Percentiles rank a stretch among this genome's conserved stretches.
Evolutionary conservation across 192 early-diverging fungal species (phyloP).

Genomic region (Umbelopsis isabellina): DNA sequence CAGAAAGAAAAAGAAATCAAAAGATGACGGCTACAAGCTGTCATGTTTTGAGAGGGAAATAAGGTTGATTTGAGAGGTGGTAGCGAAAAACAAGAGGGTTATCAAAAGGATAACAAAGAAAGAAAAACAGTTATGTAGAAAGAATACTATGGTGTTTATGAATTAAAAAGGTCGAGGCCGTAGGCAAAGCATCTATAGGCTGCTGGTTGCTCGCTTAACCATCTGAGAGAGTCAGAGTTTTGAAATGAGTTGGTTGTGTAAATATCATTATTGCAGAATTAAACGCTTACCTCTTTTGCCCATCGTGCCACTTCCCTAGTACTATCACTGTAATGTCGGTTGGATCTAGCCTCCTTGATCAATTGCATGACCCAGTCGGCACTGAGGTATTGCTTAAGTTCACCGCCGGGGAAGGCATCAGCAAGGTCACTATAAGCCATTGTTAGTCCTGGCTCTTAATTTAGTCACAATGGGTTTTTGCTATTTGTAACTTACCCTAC

Average conservation of each 20-base stretch:
- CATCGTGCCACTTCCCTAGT: conserved; percentile 69
- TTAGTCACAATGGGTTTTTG: background rate
- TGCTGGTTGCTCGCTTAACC: conserved; percentile 19
- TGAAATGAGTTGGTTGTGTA: too few relatives aligned
- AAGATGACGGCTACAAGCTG: conserved; percentile 1
- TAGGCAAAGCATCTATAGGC: conserved; percentile 9
- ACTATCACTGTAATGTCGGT: conserved; percentile 47
- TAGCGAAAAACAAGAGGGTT: conserved; percentile 14
- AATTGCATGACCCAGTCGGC: conserved; percentile 78
- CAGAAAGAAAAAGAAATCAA: background rate
- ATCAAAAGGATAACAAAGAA: conserved; percentile 22
- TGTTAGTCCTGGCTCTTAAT: background rate
- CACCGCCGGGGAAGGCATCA: conserved; percentile 79
- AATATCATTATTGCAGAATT: background rate
- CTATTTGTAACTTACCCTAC: conserved; percentile 38
- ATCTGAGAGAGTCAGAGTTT: background rate
- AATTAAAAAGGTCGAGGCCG: conserved; percentile 17
- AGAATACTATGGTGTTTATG: conserved; percentile 15
- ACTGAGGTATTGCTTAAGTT: conserved; percentile 66
- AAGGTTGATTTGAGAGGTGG: conserved; percentile 20
- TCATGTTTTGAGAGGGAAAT: background rate
- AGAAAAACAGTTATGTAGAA: conserved; percentile 9
- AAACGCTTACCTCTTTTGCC: conserved; percentile 61
- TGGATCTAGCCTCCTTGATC: conserved; percentile 78
- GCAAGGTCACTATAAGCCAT: conserved; percentile 80